Conservation (phyloP, 2,329 filamentous ascomycete genomes). For the Apiospora marii region DNA sequence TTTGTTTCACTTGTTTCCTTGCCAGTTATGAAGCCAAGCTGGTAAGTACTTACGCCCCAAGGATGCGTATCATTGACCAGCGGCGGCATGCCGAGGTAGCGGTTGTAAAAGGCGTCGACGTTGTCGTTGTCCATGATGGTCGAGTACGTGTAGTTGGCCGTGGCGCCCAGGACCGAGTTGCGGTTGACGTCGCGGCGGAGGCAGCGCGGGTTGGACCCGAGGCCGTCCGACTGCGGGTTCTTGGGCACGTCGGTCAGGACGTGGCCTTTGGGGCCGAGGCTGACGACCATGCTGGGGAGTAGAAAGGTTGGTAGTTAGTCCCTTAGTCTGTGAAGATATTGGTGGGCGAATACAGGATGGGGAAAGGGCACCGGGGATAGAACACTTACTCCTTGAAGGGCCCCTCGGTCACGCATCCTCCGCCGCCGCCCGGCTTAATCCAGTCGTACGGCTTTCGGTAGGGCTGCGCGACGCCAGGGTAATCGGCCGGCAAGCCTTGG, state of each 20-base stretch:
- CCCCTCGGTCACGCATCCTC: slow-evolving; percentile 60
- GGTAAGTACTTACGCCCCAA: slow-evolving; percentile 45
- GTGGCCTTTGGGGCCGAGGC: slow-evolving; percentile 47
- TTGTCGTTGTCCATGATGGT: slow-evolving; percentile 47
- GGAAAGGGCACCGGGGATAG: neutral
- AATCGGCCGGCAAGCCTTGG: slow-evolving; percentile 46
- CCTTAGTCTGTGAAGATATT: neutral
- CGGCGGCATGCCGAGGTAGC: slow-evolving; percentile 47
- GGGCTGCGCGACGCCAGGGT: slow-evolving; percentile 12
- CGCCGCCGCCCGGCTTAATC: slow-evolving; percentile 56
- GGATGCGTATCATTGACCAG: slow-evolving; percentile 45
- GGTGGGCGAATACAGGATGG: neutral
- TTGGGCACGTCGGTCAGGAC: slow-evolving; percentile 38
- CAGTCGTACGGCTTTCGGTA: slow-evolving; percentile 3
- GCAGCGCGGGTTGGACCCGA: slow-evolving; percentile 51
- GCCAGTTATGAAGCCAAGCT: neutral
- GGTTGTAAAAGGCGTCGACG: slow-evolving; percentile 51
- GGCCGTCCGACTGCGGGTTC: slow-evolving; percentile 45
- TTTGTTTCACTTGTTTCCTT: neutral
- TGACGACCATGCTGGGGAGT: slow-evolving; percentile 46
- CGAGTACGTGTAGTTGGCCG: slow-evolving; percentile 42
- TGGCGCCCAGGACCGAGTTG: slow-evolving; percentile 46
- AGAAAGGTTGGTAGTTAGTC: neutral
- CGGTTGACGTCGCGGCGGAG: slow-evolving; percentile 51
- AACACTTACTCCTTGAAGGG: slow-evolving; percentile 52